Evolutionary conservation across 352 stramenopile genomes (phyloP).

Genomic region (Pythium dissimile): DNA sequence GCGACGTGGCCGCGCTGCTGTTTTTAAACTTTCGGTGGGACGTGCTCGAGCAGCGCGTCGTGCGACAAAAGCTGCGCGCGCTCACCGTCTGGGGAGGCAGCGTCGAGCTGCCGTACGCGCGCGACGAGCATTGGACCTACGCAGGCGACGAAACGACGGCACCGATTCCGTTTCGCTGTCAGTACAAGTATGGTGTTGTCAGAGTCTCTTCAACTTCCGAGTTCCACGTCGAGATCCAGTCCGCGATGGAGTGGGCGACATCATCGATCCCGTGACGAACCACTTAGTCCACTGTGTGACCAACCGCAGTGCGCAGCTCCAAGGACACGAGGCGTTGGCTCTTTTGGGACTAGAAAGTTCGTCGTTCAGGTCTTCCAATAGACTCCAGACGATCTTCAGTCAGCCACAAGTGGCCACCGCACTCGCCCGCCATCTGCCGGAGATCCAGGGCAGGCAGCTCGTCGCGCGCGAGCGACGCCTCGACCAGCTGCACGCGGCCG

Average conservation of each 20-base stretch:
- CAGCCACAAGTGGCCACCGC: neutral
- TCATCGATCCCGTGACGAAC: neutral
- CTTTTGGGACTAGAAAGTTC: neutral
- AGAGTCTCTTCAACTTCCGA: neutral
- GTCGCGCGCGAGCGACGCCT: slow-evolving; percentile 6
- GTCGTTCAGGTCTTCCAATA: neutral
- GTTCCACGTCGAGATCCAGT: neutral
- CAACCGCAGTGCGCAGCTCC: neutral
- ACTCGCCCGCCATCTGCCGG: neutral
- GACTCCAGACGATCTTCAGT: neutral
- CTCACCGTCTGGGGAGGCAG: slow-evolving; percentile 7
- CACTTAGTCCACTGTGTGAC: neutral
- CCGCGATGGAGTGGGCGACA: slow-evolving; percentile 1
- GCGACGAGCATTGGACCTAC: slow-evolving; percentile 1
- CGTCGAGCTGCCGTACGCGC: slow-evolving; percentile 7
- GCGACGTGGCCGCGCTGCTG: slow-evolving; percentile 21
- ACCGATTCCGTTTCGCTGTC: neutral
- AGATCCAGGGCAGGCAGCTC: neutral
- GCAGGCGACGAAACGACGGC: neutral
- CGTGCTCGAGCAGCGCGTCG: slow-evolving; percentile 22
- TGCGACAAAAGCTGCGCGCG: slow-evolving; percentile 35
- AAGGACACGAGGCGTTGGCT: neutral
- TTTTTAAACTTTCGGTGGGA: slow-evolving; percentile 32
- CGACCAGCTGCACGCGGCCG: slow-evolving; percentile 7
- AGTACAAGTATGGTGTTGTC: neutral